Percentiles rank a stretch among this genome's conserved stretches.
These are phyloP conservation scores for Oxytropis ochrocephala DNA, from an alignment of 306 rosid genomes.

Conservation along the genomic window DNA sequence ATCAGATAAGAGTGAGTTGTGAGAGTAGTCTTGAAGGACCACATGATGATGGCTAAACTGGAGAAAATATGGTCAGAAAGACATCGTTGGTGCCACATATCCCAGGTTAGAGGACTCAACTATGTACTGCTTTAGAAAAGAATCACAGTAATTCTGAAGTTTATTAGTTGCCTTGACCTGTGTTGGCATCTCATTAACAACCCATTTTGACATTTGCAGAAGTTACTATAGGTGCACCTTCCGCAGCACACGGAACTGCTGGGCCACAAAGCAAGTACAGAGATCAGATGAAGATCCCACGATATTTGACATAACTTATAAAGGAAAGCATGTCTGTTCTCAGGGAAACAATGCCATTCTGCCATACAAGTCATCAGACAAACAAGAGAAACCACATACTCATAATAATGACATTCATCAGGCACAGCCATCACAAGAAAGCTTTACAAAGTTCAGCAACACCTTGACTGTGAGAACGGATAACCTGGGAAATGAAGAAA, in stretches of 20 bases:
- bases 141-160: not conserved
- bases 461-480: constrained; percentile 28
- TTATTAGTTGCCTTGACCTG: not conserved
- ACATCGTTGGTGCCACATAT: constrained; percentile 72
- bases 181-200: constrained; percentile 20
- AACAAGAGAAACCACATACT: constrained; percentile 35
- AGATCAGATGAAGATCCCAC: constrained; percentile 81
- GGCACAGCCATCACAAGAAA: constrained; percentile 28
- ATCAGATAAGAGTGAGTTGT: constrained; percentile 56
- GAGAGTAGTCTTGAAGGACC: constrained; percentile 78
- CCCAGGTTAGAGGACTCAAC: constrained; percentile 56
- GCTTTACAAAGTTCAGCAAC: constrained; percentile 21
- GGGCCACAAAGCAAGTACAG: constrained; percentile 94
- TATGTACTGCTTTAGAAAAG: not conserved
- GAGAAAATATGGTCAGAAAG: constrained; percentile 96
- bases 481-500: constrained; percentile 33
- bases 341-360: constrained; percentile 42
- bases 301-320: constrained; percentile 72
- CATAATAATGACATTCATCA: constrained; percentile 20
- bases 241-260: constrained; percentile 68
- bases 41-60: constrained; percentile 81
- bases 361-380: constrained; percentile 56
- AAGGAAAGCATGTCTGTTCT: constrained; percentile 78
- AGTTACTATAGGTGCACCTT: constrained; percentile 94
- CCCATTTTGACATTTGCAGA: constrained; percentile 48